Evolutionary conservation across 768 basidiomycete species (phyloP), one percentile per base, ranked within the genome.

Genomic region (Cystofilobasidium bisporidii): DNA sequence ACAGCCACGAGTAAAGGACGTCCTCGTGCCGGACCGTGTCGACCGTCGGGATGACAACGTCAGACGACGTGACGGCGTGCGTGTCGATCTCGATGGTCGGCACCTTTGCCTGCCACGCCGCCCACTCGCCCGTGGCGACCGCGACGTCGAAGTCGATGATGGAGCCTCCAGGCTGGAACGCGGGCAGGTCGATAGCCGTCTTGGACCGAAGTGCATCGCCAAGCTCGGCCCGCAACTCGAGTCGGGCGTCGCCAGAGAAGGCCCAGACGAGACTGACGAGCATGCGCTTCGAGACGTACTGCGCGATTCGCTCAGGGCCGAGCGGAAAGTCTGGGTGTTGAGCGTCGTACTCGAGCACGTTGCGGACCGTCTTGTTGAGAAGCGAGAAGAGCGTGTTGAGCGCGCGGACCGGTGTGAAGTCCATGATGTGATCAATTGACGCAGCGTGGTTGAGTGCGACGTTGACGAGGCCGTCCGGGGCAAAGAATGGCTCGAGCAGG

Each of bases 11-110:
- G 76, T 99, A 98, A 9, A 99, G 80, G 28, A 99, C 91, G 75
- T 98, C 94, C 76, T 99, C 96, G 76, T 99, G 96, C 53, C 96
- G 89, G 30, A 97, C 88, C 4, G 96, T 99, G 74, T 99, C 96
- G 81, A 98, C 86, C 4, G 96, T 99, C 1, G 96, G 96, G 40
- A 99, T 91, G 72, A 99, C 96, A 8, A 97, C 85, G 75, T 99
- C 96, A 12, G 96, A 85, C 10, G 94, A 89, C 3, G 92, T 94
- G 71, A 99, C 91, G 0, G 89, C 85, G 74, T 98, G 96, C 0
- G 96, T 87, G 73, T 99, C 96, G 70, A 99, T 92, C 75, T 99
- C 96, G 71, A 99, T 90, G 43, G 85, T 84, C 0, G 96, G 96
- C 0, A 99, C 96, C 71, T 87, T 83, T 11, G 86, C 83, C 72